Conservation (phyloP, 2,329 filamentous ascomycete genomes). For the Thielaviopsis cerberus region DNA sequence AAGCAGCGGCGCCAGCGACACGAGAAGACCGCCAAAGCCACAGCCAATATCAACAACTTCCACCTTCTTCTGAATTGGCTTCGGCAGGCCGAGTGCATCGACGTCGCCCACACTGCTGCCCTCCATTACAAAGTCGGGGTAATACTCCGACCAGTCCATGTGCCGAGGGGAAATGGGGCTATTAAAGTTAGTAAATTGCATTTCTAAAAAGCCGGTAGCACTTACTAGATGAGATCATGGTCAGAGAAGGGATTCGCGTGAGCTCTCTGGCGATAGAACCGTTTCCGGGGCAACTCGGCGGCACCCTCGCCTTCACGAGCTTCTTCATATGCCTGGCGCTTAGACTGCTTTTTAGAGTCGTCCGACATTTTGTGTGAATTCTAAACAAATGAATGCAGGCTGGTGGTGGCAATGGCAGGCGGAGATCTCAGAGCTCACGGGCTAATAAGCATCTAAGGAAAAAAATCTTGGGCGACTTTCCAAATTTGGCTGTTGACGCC, state of each 20-base stretch:
- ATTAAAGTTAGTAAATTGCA: constrained; percentile 6
- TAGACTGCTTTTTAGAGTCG: constrained; percentile 36
- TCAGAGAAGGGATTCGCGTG: constrained; percentile 98
- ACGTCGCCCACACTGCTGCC: constrained; percentile 6
- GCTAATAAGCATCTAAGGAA: background rate
- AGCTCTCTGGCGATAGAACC: constrained; percentile 86
- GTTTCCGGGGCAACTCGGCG: constrained; percentile 67
- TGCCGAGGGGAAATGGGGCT: constrained; percentile 61
- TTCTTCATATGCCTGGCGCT: constrained; percentile 46
- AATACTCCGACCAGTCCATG: constrained; percentile 85
- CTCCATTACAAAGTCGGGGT: constrained; percentile 48
- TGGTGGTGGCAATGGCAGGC: background rate
- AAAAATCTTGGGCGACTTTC: background rate
- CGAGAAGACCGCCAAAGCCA: constrained; percentile 78
- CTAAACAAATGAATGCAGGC: background rate
- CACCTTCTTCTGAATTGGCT: constrained; percentile 36
- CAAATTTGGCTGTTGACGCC: background rate
- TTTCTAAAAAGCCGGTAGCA: constrained; percentile 12
- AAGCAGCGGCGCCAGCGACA: constrained; percentile 64
- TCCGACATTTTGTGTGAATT: background rate
- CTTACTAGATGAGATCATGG: constrained; percentile 73
- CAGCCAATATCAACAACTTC: constrained; percentile 95
- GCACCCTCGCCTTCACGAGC: constrained; percentile 21
- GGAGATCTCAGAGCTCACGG: background rate
- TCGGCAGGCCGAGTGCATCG: constrained; percentile 5